Percentiles rank a stretch among this genome's conserved stretches.
Conservation (phyloP, 345 rosid species). For the Linum trigynum region DNA sequence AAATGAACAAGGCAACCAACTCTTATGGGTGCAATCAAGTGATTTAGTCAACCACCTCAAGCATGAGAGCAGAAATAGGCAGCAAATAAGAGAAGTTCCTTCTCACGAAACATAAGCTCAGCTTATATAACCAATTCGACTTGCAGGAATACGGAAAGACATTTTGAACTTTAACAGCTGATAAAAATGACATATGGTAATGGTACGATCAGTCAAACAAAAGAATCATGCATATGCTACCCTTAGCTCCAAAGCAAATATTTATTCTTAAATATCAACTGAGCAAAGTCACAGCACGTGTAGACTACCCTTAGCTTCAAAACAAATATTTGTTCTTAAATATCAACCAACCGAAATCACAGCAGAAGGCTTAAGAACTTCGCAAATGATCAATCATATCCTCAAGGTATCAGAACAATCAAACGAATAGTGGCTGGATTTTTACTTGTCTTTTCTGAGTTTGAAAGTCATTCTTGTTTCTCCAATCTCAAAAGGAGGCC, state of each 20-base stretch:
- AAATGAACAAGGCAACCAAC: too few relatives aligned
- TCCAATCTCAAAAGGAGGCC: slow-evolving; percentile 77
- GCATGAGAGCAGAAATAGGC: too few relatives aligned
- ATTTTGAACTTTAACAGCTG: background rate
- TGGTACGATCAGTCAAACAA: background rate
- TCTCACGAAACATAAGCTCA: too few relatives aligned
- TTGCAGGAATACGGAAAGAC: too few relatives aligned
- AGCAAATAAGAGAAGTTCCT: too few relatives aligned
- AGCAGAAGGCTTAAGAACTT: background rate
- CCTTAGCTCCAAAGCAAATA: background rate
- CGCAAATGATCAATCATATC: background rate
- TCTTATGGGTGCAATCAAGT: too few relatives aligned
- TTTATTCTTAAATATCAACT: too few relatives aligned
- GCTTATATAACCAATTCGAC: too few relatives aligned
- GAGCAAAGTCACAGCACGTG: background rate
- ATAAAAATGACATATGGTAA: background rate
- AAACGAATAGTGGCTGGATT: background rate
- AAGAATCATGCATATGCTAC: background rate
- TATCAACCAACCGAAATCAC: background rate
- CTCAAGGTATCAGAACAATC: background rate
- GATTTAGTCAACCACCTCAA: too few relatives aligned
- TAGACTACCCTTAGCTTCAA: background rate
- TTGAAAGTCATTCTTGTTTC: slow-evolving; percentile 69
- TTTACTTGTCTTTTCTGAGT: slow-evolving; percentile 68
- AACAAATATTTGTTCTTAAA: background rate